Conservation (phyloP, 2,329 filamentous ascomycete genomes). For the Fusarium sp. region DNA sequence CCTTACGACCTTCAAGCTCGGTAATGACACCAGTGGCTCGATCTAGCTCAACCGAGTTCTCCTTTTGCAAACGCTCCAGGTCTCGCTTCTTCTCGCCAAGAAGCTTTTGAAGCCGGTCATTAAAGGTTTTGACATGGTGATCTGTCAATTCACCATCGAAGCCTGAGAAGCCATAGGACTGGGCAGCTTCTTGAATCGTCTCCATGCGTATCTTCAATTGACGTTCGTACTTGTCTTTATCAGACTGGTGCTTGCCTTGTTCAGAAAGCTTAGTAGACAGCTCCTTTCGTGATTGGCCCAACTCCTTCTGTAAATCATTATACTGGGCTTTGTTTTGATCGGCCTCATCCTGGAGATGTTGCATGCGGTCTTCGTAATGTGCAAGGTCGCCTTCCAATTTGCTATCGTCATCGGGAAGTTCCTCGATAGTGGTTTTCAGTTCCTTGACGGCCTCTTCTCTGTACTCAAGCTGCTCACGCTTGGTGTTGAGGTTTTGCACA, state of each 20-base stretch:
- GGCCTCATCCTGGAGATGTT: slow-evolving; percentile 73
- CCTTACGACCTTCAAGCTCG: slow-evolving; percentile 79
- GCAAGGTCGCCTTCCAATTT: slow-evolving; percentile 78
- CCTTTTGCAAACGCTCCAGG: slow-evolving; percentile 79
- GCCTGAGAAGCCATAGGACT: slow-evolving; percentile 82
- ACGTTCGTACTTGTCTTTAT: slow-evolving; percentile 87
- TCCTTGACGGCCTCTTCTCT: slow-evolving; percentile 78
- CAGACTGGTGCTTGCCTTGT: slow-evolving; percentile 83
- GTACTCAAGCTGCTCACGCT: slow-evolving; percentile 79
- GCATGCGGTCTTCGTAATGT: slow-evolving; percentile 82
- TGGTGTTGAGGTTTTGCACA: slow-evolving; percentile 80
- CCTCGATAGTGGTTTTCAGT: slow-evolving; percentile 78
- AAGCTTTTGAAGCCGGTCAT: slow-evolving; percentile 80
- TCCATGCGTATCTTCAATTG: slow-evolving; percentile 78
- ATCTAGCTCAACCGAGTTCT: slow-evolving; percentile 80
- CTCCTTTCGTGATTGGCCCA: slow-evolving; percentile 60
- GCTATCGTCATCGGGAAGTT: slow-evolving; percentile 83
- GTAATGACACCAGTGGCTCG: slow-evolving; percentile 79
- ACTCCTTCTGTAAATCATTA: slow-evolving; percentile 69
- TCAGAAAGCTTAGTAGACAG: slow-evolving; percentile 70
- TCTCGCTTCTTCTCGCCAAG: slow-evolving; percentile 83
- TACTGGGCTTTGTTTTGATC: slow-evolving; percentile 75
- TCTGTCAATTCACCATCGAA: slow-evolving; percentile 86
- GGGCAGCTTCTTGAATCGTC: slow-evolving; percentile 83
- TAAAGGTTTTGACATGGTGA: slow-evolving; percentile 79